phyloP scores from a whole-genome alignment of 768 basidiomycete genomes.

The Roridomyces roridus region DNA sequence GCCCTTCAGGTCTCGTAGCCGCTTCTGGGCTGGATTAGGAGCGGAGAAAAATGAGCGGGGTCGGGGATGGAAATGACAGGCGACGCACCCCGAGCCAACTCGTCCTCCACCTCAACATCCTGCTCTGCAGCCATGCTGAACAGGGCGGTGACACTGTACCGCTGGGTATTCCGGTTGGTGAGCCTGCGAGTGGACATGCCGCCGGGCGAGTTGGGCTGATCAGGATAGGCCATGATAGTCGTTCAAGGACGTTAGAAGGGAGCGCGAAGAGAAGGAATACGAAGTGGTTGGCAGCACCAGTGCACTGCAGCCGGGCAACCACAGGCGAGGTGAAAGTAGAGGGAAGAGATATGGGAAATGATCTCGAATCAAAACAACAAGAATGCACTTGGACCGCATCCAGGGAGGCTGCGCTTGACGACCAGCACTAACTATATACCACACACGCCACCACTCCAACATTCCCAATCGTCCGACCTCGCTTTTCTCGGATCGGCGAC shows the following conservation, averaged over 20 bases:
- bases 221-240: slow-evolving; percentile 65
- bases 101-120: slow-evolving; percentile 97
- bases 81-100: slow-evolving; percentile 87
- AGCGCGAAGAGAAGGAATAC: slow-evolving; percentile 17
- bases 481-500: too few species aligned
- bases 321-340: slow-evolving; percentile 1
- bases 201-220: slow-evolving; percentile 66
- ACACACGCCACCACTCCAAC: too few species aligned
- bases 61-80: slow-evolving; percentile 1
- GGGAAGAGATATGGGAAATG: neutral
- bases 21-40: slow-evolving; percentile 82
- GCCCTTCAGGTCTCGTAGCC: slow-evolving; percentile 92
- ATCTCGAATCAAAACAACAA: too few species aligned
- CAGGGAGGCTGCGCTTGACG: too few species aligned
- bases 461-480: too few species aligned
- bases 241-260: slow-evolving; percentile 36
- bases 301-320: slow-evolving; percentile 21
- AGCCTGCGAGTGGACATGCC: slow-evolving; percentile 75
- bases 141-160: slow-evolving; percentile 93
- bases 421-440: too few species aligned
- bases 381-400: neutral
- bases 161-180: slow-evolving; percentile 93
- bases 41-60: slow-evolving; percentile 6
- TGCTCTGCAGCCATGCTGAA: slow-evolving; percentile 99
- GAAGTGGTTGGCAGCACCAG: slow-evolving; percentile 18